Percentiles rank a stretch among this genome's conserved stretches.
Evolutionary conservation across 2,329 filamentous ascomycete genomes (phyloP).

Genomic region (Penicillium italicum): DNA sequence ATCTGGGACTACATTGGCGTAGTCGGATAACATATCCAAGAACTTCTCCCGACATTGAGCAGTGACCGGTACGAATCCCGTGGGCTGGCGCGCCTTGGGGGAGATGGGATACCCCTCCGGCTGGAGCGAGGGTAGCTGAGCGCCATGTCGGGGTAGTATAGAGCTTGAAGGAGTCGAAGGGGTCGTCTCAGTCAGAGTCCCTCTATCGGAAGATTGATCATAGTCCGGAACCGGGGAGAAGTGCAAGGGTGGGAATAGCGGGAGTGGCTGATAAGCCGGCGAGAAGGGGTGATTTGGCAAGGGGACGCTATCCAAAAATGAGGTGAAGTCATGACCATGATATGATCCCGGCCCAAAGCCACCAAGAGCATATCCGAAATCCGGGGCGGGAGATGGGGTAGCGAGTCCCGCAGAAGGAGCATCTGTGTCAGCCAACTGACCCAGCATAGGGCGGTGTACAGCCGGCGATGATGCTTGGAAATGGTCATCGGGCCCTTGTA

Average conservation of each 20-base stretch:
- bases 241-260: constrained; percentile 29
- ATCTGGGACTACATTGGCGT: constrained; percentile 28
- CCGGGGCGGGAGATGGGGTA: constrained; percentile 23
- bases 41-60: constrained; percentile 31
- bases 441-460: constrained; percentile 14
- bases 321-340: constrained; percentile 35
- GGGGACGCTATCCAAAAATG: constrained; percentile 35
- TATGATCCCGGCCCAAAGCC: constrained; percentile 17
- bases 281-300: constrained; percentile 35
- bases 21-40: constrained; percentile 20
- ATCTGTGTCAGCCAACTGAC: constrained; percentile 10
- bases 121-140: constrained; percentile 34
- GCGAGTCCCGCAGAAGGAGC: constrained; percentile 15
- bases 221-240: constrained; percentile 28
- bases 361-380: constrained; percentile 23
- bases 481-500: constrained; percentile 12
- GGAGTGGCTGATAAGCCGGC: constrained; percentile 33
- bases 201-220: constrained; percentile 21
- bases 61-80: constrained; percentile 30
- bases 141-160: constrained; percentile 32
- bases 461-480: constrained; percentile 8
- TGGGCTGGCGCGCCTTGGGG: constrained; percentile 26
- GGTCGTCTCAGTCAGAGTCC: constrained; percentile 9
- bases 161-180: constrained; percentile 28
- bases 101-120: constrained; percentile 28